Evolutionary conservation across 2,329 filamentous ascomycete species (phyloP), one percentile per base, ranked within the genome.

Genomic region (Chalaropsis ovoidea): DNA sequence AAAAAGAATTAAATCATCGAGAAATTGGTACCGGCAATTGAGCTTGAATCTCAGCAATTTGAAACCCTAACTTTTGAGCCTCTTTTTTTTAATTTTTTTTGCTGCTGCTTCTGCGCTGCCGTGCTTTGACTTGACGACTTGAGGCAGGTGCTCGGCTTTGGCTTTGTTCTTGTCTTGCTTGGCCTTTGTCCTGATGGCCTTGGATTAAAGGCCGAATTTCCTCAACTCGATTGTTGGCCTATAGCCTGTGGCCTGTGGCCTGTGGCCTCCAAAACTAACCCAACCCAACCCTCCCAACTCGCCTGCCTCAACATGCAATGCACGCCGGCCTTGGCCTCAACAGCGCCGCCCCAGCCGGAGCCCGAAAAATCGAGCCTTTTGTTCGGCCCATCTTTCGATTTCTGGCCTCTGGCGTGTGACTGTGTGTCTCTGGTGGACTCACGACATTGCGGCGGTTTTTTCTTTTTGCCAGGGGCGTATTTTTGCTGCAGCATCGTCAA

Each of bases 241-340:
- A 6, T 31, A 6, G 31, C 31, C 6, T 31, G 31, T 31, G 31
- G 31, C 31, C 6, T 31, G 31, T 31, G 31, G 31, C 31, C 6
- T 2, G 31, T 43, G 42, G 42, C 42, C 2, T 13, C 7, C 3
- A n/a, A 10, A 43, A 43, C 42, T 13, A n/a, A n/a, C 42, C 17
- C 42, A 43, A 43, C 42, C 42, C n/a, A n/a, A n/a, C n/a, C n/a
- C n/a, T n/a, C 7, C 17, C 42, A 13, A 43, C 42, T 43, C 13
- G 42, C 13, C 19, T 22, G 42, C 13, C 19, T 22, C 47, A 49
- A n/a, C 19, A 49, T 49, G 47, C 47, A 24, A 10, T 22, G 22
- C 47, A n/a, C n/a, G n/a, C n/a, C n/a, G 47, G 47, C 47, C 47
- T 49, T 49, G 47, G 19, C n/a, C 47, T 24, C 47, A 49, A 49